Evolutionary conservation across 352 stramenopile species (phyloP), one percentile per base, ranked within the genome.

Genomic region (Globisporangium orthogonon): DNA sequence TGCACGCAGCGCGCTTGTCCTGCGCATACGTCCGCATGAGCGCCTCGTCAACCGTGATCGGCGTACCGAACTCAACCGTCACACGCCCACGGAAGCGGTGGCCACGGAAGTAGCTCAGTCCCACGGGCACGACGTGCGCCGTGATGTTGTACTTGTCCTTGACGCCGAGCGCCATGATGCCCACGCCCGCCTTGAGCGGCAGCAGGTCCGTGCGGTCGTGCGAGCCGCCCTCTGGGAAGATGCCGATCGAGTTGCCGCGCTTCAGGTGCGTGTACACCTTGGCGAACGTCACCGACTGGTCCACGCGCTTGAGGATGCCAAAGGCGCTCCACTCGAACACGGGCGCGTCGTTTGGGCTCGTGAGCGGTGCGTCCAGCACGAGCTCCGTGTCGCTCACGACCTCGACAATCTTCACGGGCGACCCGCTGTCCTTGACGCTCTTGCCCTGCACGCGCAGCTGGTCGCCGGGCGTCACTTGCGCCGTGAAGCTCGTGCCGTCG

Each of bases 191-290:
- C 74, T 99, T 99, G 29, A 99, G 81, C 17, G 97, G 97, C 37
- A 99, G 68, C 48, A 99, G 62, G 65, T 98, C 94, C 13, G 97
- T 99, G 61, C 96, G 79, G 69, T 99, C 97, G 71, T 99, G 97
- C 31, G 85, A 98, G 13, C 97, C 97, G 44, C 97, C 97, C 68
- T 99, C 97, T 0, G 97, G 97, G 64, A 99, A 99, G 49, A 99
- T 99, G 5, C 90, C 94, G 51, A 98, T 95, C 58, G 83, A 95
- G 62, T 96, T 83, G 13, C 89, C 93, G 18, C 83, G 75, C 56
- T 93, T 87, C 43, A 98, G 69, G 59, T 92, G 82, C 56, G 75
- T 88, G 68, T 97, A 97, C 46, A 98, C 93, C 60, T 91, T 91
- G 39, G 89, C 74, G 69, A 97, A 98, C 51, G 96, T 94, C 48